Percentiles rank a stretch among this genome's conserved stretches.
These are phyloP conservation scores for Vitis hybrid DNA, from an alignment of 177 flowering plant genomes.

Conservation along the genomic window DNA sequence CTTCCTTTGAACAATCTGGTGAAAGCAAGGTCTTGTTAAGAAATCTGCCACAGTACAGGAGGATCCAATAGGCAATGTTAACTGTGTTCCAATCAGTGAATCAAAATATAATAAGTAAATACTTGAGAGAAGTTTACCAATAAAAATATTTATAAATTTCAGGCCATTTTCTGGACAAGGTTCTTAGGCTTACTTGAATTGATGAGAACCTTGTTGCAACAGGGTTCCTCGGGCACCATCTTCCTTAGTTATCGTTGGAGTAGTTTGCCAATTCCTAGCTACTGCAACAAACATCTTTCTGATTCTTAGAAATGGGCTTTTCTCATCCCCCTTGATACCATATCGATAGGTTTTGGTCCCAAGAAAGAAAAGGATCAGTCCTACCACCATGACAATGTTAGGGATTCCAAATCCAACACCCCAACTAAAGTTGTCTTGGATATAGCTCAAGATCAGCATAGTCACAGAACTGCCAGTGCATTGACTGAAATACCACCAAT, in stretches of 20 bases:
- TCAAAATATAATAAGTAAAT: no score
- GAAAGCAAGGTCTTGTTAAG: no score
- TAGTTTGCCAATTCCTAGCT: constrained; percentile 2
- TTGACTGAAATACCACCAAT: neutral
- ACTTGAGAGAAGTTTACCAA: no score
- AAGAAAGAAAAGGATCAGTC: constrained; percentile 6
- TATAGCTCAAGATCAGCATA: neutral
- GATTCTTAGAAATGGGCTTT: constrained; percentile 4
- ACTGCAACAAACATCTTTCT: neutral
- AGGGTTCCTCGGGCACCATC: neutral
- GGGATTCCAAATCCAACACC: constrained; percentile 9
- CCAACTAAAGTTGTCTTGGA: constrained; percentile 10
- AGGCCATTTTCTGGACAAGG: no score
- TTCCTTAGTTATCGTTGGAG: neutral
- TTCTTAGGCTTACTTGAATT: no score
- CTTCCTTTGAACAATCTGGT: no score
- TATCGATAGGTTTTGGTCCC: constrained; percentile 1
- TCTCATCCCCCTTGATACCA: neutral
- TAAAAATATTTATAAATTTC: no score
- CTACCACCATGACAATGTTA: neutral
- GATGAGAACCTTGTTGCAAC: no score
- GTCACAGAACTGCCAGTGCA: neutral
- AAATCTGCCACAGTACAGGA: no score
- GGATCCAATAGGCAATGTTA: no score
- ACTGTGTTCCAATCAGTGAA: no score